Base-by-base conservation (phyloP, 2,329 filamentous ascomycete genomes). In the Trichoderma koningiopsis region DNA sequence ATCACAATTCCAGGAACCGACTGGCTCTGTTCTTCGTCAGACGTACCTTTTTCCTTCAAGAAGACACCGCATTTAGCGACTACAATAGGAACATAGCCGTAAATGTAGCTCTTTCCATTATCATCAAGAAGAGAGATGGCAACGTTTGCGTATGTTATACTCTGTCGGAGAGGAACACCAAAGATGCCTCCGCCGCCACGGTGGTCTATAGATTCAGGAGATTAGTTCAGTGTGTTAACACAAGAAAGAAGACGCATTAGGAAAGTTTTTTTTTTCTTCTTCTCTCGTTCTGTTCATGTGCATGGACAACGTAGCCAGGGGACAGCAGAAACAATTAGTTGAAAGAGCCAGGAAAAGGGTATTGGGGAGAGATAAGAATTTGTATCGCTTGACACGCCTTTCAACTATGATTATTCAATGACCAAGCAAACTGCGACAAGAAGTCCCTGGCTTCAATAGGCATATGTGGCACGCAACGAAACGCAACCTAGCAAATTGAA, bases 31-130 rank as follows among this genome's bases (percentile, higher is more conserved):
- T 58, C n/a, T 52, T 59, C 43, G 22, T 29, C 69, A 70, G 53
- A 82, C 87, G 73, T 80, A 97, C 96, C 96, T 88, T 97, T 97
- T 80, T 99, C 96, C 81, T 99, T 99, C 73, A 99, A 80, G 74
- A 94, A 99, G 4, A 99, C 94, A 72, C 96, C 96, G 79, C 96
- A 98, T 80, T 99, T 99, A 43, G 96, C 96, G 66, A 99, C 95
- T 55, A 99, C 95, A 73, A 99, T 98, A 22, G 96, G 96, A 8
- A 99, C 95, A 77, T 98, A 98, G 76, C 96, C 96, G 79, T 98
- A 99, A 66, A 98, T 97, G 80, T 97, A 98, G 81, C 93, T 97
- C 79, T 96, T 89, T 37, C 95, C 95, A 73, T 96, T 88, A 73
- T 95, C 93, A 78, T 98, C 94, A 73, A 96, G 92, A 33, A 99